Percentiles rank a stretch among this genome's conserved stretches.
Conservation (phyloP, 345 rosid genomes). For the Psidium friedrichsthalianum region DNA sequence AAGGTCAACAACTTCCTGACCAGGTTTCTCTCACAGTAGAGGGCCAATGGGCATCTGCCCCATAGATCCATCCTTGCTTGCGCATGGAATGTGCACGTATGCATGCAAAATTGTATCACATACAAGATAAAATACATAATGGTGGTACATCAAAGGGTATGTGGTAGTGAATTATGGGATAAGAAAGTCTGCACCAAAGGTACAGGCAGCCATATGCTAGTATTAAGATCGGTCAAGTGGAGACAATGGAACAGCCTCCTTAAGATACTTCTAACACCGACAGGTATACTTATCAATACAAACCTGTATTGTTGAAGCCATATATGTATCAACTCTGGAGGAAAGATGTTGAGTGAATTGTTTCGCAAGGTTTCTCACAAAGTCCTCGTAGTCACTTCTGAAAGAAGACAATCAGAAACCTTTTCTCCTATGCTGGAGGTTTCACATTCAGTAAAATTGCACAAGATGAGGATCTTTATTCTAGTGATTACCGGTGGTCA, state of each 20-base stretch:
- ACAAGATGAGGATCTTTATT: not conserved
- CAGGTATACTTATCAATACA: not conserved
- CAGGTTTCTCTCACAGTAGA: not conserved
- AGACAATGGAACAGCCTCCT: not conserved
- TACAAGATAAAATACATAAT: not conserved
- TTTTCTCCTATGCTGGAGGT: not conserved
- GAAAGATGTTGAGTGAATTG: constrained; percentile 48
- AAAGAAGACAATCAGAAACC: constrained; percentile 1
- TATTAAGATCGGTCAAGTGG: not conserved
- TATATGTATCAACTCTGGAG: constrained; percentile 59
- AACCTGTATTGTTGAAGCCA: constrained; percentile 88
- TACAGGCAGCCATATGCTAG: not conserved
- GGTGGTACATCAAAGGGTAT: not conserved
- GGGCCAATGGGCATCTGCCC: not conserved
- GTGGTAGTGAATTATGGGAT: not conserved
- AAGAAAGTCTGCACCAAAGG: not conserved
- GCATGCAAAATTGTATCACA: not conserved
- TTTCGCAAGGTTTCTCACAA: constrained; percentile 66
- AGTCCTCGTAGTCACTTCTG: constrained; percentile 72
- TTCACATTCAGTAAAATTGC: not conserved
- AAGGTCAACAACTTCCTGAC: not conserved
- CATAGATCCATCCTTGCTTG: not conserved
- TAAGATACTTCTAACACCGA: not conserved
- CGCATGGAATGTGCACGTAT: not conserved
- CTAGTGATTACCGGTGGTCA: constrained; percentile 48